Evolutionary conservation across 345 rosid species (phyloP).

Genomic region (Brassica juncea): DNA sequence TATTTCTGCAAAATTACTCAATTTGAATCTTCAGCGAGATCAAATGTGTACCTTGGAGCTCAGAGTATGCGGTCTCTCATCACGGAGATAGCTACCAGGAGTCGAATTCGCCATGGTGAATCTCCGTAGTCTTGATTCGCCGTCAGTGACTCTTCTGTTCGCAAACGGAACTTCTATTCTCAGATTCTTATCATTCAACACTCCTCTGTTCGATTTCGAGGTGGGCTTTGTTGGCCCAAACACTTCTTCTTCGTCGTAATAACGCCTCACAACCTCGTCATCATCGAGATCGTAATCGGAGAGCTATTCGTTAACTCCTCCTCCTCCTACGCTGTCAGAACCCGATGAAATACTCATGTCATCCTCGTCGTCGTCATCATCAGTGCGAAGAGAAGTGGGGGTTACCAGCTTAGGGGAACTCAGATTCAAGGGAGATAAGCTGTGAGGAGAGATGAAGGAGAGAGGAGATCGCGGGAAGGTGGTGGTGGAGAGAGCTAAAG

Average conservation of each 20-base stretch:
- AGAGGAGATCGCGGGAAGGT: constrained; percentile 26
- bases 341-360: constrained; percentile 71
- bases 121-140: constrained; percentile 42
- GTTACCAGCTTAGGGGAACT: constrained; percentile 51
- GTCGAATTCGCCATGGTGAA: constrained; percentile 40
- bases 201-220: constrained; percentile 60
- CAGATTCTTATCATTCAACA: constrained; percentile 55
- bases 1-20: neutral
- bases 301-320: constrained; percentile 34
- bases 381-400: constrained; percentile 27
- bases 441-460: constrained; percentile 38
- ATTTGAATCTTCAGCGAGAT: neutral
- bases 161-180: constrained; percentile 61
- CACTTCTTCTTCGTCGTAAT: constrained; percentile 47
- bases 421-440: constrained; percentile 62
- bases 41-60: constrained; percentile 45
- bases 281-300: constrained; percentile 48
- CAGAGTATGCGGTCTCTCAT: constrained; percentile 49
- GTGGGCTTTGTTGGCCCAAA: constrained; percentile 29
- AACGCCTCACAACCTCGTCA: constrained; percentile 27
- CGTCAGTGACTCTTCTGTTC: constrained; percentile 59
- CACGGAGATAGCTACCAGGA: constrained; percentile 42
- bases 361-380: constrained; percentile 17
- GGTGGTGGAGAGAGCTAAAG: constrained; percentile 9
- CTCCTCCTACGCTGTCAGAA: constrained; percentile 32